phyloP scores from a whole-genome alignment of 176 grass and related monocot species.

The Oryza glaberrima region DNA sequence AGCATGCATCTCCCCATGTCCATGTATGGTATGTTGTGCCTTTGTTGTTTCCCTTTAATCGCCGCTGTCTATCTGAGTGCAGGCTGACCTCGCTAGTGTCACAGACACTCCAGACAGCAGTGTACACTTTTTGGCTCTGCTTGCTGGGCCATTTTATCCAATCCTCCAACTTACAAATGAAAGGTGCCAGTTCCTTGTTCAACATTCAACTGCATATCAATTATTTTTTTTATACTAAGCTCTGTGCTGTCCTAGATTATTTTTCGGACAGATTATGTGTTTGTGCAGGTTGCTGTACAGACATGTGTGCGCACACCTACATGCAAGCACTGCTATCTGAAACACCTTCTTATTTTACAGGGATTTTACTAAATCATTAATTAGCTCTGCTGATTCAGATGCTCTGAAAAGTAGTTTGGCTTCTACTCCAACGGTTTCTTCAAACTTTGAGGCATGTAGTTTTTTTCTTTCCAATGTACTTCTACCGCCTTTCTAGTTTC shows the following conservation, averaged over 20 bases:
- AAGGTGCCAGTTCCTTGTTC: constrained; percentile 56
- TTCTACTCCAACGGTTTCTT: constrained; percentile 79
- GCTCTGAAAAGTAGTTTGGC: constrained; percentile 57
- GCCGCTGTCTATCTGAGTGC: constrained; percentile 37
- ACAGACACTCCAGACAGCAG: constrained; percentile 67
- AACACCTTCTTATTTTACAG: constrained; percentile 54
- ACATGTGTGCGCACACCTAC: background rate
- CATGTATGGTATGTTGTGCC: background rate
- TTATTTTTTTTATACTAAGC: constrained; percentile 34
- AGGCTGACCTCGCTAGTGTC: constrained; percentile 81
- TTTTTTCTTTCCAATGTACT: constrained; percentile 12
- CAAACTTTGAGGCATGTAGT: constrained; percentile 79
- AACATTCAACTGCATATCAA: constrained; percentile 12
- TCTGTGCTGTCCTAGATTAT: constrained; percentile 28
- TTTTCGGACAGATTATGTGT: constrained; percentile 20
- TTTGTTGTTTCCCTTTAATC: constrained; percentile 4
- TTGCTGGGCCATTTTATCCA: constrained; percentile 93
- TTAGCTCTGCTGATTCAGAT: constrained; percentile 68
- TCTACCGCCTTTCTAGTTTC: constrained; percentile 37
- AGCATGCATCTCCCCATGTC: constrained; percentile 22
- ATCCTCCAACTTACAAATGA: constrained; percentile 85
- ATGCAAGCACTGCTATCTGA: constrained; percentile 23
- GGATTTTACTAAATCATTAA: constrained; percentile 58
- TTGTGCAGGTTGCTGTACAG: background rate
- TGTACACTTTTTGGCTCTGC: constrained; percentile 75